These are phyloP conservation scores for Hypoxylon rickii DNA, from an alignment of 495 filamentous ascomycete genomes.

Conservation along the genomic window DNA sequence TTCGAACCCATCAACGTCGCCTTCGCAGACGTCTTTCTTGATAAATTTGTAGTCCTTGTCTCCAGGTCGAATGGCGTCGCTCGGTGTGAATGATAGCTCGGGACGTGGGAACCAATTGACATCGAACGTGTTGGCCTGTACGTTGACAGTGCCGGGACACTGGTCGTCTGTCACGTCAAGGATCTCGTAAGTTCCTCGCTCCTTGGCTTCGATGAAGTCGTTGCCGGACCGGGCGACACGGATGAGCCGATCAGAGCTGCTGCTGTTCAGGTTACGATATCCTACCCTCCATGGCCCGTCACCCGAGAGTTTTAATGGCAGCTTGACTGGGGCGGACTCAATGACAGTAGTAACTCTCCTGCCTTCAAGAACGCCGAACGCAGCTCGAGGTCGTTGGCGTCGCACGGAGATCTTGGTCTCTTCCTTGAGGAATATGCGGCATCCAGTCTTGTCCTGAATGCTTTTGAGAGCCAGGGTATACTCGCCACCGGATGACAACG, in stretches of 20 bases:
- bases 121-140: slow-evolving; percentile 71
- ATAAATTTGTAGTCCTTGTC: slow-evolving; percentile 55
- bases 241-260: slow-evolving; percentile 47
- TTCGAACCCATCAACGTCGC: slow-evolving; percentile 87
- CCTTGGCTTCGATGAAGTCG: slow-evolving; percentile 65
- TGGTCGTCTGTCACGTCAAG: slow-evolving; percentile 72
- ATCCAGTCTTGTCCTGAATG: slow-evolving; percentile 82
- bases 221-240: slow-evolving; percentile 67
- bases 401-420: slow-evolving; percentile 82
- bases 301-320: slow-evolving; percentile 84
- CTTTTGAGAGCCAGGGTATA: slow-evolving; percentile 82
- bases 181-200: slow-evolving; percentile 78
- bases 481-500: slow-evolving; percentile 78
- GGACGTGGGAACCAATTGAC: slow-evolving; percentile 85
- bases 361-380: slow-evolving; percentile 81
- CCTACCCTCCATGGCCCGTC: slow-evolving; percentile 79
- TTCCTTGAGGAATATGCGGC: slow-evolving; percentile 80
- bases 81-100: slow-evolving; percentile 67
- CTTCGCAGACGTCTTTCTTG: slow-evolving; percentile 88
- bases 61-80: slow-evolving; percentile 55
- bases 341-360: slow-evolving; percentile 72
- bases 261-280: slow-evolving; percentile 68
- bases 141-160: slow-evolving; percentile 80
- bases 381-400: slow-evolving; percentile 80
- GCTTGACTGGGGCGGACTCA: slow-evolving; percentile 69